These are phyloP conservation scores for Stenocarpella maydis DNA, from an alignment of 2,329 filamentous ascomycete genomes.

Conservation along the genomic window DNA sequence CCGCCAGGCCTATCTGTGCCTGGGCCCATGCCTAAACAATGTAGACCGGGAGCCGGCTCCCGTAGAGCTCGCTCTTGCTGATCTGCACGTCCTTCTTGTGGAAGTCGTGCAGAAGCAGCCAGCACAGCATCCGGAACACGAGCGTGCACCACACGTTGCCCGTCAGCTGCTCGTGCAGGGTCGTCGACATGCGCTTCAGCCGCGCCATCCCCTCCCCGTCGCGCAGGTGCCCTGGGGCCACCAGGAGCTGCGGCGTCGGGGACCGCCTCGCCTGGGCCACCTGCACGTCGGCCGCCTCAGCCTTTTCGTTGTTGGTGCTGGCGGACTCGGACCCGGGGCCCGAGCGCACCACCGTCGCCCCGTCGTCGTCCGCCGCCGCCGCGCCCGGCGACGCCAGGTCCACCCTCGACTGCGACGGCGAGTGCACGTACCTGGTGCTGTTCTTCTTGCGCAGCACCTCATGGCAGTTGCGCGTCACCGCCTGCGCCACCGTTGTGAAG, in stretches of 20 bases:
- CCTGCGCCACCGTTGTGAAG: constrained; percentile 53
- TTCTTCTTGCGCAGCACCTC: constrained; percentile 41
- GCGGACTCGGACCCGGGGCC: background rate
- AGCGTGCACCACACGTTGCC: constrained; percentile 63
- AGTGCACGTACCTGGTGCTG: constrained; percentile 39
- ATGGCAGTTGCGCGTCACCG: constrained; percentile 49
- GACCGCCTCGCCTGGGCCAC: constrained; percentile 18
- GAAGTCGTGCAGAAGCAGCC: constrained; percentile 66
- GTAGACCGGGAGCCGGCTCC: constrained; percentile 64
- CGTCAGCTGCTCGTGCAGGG: constrained; percentile 36
- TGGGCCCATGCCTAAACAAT: constrained; percentile 48
- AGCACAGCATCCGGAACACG: constrained; percentile 66
- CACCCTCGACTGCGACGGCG: constrained; percentile 33
- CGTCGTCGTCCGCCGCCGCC: constrained; percentile 38
- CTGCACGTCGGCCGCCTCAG: background rate
- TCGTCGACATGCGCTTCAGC: constrained; percentile 25
- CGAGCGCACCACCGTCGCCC: background rate
- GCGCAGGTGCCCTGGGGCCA: background rate
- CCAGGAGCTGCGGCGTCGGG: constrained; percentile 25
- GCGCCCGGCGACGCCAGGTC: constrained; percentile 33
- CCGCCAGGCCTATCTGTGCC: no score
- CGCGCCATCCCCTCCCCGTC: constrained; percentile 16
- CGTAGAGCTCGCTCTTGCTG: constrained; percentile 60
- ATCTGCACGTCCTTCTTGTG: constrained; percentile 62
- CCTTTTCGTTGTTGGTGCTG: background rate